Base-by-base conservation (phyloP, 495 filamentous ascomycete species). In the Podospora tetraspora region DNA sequence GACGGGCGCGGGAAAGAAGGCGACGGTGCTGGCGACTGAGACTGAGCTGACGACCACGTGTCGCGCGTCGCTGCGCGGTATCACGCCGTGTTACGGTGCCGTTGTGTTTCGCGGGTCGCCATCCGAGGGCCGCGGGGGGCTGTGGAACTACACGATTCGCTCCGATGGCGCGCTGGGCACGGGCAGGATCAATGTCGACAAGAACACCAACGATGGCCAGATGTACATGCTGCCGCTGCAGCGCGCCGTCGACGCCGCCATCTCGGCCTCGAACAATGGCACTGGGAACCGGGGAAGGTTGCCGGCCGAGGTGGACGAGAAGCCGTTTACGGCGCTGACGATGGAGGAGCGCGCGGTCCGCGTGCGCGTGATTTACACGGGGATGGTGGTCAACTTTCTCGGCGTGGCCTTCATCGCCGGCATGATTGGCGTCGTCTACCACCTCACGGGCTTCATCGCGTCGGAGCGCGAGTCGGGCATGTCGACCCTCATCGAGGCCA, bases 121-220 rank as follows among this genome's bases (percentile, higher is more conserved):
- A 3, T 81, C 71, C 3, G 90, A 93, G 79, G 91, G 91, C 9
- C 70, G 75, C 0, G 84, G 82, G 30, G 85, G 83, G 0, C 69
- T 83, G n/a, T 96, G 93, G 93, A 94, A 94, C 75, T 97, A 96
- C 70, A 93, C 90, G 1, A 80, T 97, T 21, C 82, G 91, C 66
- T 86, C 86, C 3, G 93, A 97, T 74, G 86, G 86, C 3, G 80
- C 84, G 0, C 78, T 94, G 64, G 85, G 85, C 1, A 63, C 63
- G 9, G 77, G 78, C 23, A 85, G 82, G 62, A 85, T 96, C 67
- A 83, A 88, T 72, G 83, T 86, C 43, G 79, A 85, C 9, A 76
- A 77, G 13, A 75, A 82, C 57, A 79, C 82, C 62, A 94, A 94
- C 74, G 89, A 91, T 73, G 85, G 80, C 32, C 82, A 96, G 76